Evolutionary conservation across 1,284 basidiomycete genomes (phyloP).

Genomic region (Trichosporon sp.): DNA sequence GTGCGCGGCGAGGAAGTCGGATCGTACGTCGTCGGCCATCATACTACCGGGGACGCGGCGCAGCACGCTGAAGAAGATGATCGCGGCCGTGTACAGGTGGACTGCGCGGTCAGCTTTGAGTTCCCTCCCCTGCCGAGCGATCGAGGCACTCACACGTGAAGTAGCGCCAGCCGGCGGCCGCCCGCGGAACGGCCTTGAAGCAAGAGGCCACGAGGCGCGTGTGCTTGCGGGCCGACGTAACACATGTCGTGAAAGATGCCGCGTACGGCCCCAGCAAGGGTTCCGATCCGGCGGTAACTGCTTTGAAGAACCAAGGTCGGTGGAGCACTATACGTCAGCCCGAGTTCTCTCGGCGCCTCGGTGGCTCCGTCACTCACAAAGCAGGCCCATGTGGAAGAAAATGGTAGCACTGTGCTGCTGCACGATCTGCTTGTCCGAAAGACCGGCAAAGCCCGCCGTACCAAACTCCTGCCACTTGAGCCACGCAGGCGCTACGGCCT

Average conservation of each 20-base stretch:
- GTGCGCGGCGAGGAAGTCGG: slow-evolving; percentile 20
- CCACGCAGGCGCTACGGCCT: slow-evolving; percentile 22
- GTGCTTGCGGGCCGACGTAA: slow-evolving; percentile 25
- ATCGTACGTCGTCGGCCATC: slow-evolving; percentile 27
- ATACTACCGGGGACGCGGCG: slow-evolving; percentile 24
- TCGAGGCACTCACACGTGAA: slow-evolving; percentile 19
- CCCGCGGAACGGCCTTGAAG: slow-evolving; percentile 14
- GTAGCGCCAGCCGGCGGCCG: slow-evolving; percentile 27
- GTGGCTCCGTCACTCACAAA: slow-evolving; percentile 11
- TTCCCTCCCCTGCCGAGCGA: neutral
- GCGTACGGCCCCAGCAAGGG: slow-evolving; percentile 23
- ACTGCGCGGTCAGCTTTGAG: slow-evolving; percentile 13
- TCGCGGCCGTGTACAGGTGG: slow-evolving; percentile 28
- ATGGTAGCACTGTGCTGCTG: slow-evolving; percentile 27
- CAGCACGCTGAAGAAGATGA: slow-evolving; percentile 25
- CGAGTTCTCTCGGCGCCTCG: neutral
- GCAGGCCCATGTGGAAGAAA: slow-evolving; percentile 26
- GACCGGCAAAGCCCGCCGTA: neutral
- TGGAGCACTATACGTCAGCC: slow-evolving; percentile 17
- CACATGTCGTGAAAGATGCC: slow-evolving; percentile 26
- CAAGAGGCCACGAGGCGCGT: slow-evolving; percentile 21
- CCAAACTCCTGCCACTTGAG: slow-evolving; percentile 21
- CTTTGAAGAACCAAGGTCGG: slow-evolving; percentile 27
- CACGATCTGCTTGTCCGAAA: slow-evolving; percentile 16
- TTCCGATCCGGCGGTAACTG: slow-evolving; percentile 18